Evolutionary conservation across 1,284 basidiomycete genomes (phyloP).

Genomic region (Fomitopsis pinicola): DNA sequence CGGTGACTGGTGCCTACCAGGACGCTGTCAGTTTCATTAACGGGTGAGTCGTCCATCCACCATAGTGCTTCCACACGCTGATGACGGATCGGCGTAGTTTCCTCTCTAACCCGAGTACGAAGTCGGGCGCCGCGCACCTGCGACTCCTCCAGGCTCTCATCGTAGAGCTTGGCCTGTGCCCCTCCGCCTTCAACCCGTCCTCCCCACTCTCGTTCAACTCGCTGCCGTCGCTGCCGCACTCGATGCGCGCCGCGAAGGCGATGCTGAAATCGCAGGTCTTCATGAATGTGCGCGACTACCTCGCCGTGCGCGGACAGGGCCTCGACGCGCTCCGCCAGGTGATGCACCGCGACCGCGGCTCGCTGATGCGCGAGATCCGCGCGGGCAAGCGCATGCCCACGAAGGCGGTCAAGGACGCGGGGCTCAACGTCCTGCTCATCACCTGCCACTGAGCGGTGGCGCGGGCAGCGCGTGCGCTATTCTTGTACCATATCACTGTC

Average conservation of each 20-base stretch:
- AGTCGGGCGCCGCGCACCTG: slow-evolving; percentile 38
- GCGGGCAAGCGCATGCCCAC: slow-evolving; percentile 35
- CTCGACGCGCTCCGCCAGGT: slow-evolving; percentile 54
- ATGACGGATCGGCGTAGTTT: slow-evolving; percentile 24
- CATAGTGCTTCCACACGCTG: not conserved
- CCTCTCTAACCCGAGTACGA: slow-evolving; percentile 47
- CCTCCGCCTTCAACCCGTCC: slow-evolving; percentile 39
- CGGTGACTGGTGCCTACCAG: slow-evolving; percentile 35
- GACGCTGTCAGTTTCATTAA: slow-evolving; percentile 48
- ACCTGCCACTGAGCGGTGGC: slow-evolving; percentile 17
- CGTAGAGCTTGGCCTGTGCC: slow-evolving; percentile 37
- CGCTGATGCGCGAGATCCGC: slow-evolving; percentile 56
- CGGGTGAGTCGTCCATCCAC: slow-evolving; percentile 16
- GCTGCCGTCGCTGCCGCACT: slow-evolving; percentile 42
- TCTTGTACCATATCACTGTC: not conserved
- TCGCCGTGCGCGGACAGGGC: slow-evolving; percentile 59
- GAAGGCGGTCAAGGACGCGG: slow-evolving; percentile 59
- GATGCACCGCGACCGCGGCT: slow-evolving; percentile 55
- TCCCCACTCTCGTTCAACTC: slow-evolving; percentile 23
- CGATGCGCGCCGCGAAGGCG: slow-evolving; percentile 56
- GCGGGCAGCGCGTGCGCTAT: not conserved
- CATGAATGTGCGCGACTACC: slow-evolving; percentile 68
- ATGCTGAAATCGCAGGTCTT: slow-evolving; percentile 62
- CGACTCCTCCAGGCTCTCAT: slow-evolving; percentile 38
- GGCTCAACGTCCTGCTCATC: slow-evolving; percentile 60